phyloP scores from a whole-genome alignment of 129 eudicot genomes.

The Scalesia atractyloides region DNA sequence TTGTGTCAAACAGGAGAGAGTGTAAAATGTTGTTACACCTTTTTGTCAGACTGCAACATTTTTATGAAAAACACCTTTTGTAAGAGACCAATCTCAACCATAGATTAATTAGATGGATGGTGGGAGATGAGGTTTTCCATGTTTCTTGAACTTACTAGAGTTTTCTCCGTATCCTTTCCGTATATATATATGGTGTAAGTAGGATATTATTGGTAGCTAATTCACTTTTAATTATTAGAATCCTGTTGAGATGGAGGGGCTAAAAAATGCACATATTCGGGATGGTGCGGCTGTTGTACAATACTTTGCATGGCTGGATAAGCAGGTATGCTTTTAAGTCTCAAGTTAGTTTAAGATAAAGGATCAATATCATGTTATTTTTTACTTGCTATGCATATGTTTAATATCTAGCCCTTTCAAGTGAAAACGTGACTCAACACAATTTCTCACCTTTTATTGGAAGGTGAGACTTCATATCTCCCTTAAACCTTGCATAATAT shows the following conservation, averaged over 20 bases:
- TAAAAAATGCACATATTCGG: slow-evolving; percentile 86
- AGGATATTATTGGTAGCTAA: slow-evolving; percentile 17
- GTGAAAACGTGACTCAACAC: neutral
- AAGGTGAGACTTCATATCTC: neutral
- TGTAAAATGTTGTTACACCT: too few relatives aligned
- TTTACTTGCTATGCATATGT: too few relatives aligned
- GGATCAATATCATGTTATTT: neutral
- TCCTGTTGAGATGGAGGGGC: slow-evolving; percentile 84
- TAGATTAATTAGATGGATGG: too few relatives aligned
- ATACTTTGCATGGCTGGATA: slow-evolving; percentile 92
- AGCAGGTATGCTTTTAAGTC: slow-evolving; percentile 54
- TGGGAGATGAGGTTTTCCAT: too few relatives aligned
- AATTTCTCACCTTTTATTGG: neutral
- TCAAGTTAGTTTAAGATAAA: neutral
- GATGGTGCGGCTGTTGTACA: slow-evolving; percentile 99
- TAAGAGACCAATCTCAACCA: too few relatives aligned
- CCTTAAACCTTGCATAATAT: too few relatives aligned
- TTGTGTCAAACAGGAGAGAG: too few relatives aligned
- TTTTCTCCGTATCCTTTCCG: neutral
- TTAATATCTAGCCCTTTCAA: too few relatives aligned
- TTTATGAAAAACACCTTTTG: too few relatives aligned
- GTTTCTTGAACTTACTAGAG: too few relatives aligned
- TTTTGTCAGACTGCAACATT: too few relatives aligned
- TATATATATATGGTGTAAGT: neutral
- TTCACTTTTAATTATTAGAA: slow-evolving; percentile 46